Conservation (phyloP, 192 early-diverging fungal genomes). For the Chytriomyces confervae region DNA sequence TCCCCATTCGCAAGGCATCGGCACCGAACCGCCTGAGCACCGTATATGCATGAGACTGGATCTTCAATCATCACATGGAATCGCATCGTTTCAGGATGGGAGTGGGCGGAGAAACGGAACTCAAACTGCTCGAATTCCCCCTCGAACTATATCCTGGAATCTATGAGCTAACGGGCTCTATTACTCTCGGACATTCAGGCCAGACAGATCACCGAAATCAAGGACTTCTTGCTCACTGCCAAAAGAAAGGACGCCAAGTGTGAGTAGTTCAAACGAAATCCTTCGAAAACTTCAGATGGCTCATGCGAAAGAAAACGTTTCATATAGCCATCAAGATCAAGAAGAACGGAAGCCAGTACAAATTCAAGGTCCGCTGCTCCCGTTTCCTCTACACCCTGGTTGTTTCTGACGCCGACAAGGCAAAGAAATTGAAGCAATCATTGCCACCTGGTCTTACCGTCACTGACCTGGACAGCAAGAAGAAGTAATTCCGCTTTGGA, state of each 20-base stretch:
- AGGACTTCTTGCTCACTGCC: slow-evolving; percentile 95
- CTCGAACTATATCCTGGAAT: no score
- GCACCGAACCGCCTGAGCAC: no score
- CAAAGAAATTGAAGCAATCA: slow-evolving; percentile 92
- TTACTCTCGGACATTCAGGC: slow-evolving; percentile 63
- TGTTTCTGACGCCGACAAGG: slow-evolving; percentile 93
- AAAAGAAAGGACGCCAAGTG: slow-evolving; percentile 94
- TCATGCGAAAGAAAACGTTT: no score
- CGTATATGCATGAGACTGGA: no score
- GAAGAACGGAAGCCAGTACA: slow-evolving; percentile 89
- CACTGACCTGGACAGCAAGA: slow-evolving; percentile 38
- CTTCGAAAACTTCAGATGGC: no score
- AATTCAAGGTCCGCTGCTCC: slow-evolving; percentile 99
- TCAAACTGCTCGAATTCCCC: no score
- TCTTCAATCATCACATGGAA: no score
- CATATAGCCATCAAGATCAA: slow-evolving; percentile 83
- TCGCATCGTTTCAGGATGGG: no score
- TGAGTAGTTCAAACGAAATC: slow-evolving; percentile 46
- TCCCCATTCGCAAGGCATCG: no score
- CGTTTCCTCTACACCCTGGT: slow-evolving; percentile 98
- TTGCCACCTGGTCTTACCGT: slow-evolving; percentile 80
- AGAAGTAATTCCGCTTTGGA: slow-evolving; percentile 11
- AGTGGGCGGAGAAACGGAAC: no score
- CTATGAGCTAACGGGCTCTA: background rate
- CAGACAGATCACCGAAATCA: slow-evolving; percentile 97